Evolutionary conservation across 2,329 filamentous ascomycete genomes (phyloP).

Genomic region (Verruconis gallopava): DNA sequence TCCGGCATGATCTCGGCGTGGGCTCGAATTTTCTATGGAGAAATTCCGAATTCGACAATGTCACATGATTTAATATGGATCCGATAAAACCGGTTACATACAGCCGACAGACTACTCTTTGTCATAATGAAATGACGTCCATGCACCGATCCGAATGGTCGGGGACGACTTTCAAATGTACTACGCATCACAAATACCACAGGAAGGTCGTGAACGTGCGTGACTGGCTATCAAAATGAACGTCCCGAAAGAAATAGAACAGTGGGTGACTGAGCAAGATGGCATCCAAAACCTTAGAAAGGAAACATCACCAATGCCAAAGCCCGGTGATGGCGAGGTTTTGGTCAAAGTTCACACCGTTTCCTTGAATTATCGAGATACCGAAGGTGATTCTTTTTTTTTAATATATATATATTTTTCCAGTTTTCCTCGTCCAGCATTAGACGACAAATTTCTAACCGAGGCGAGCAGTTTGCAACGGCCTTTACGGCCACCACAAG

Average conservation of each 20-base stretch:
- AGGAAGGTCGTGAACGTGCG: not conserved
- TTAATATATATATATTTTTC: too few relatives aligned
- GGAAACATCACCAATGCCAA: conserved; percentile 32
- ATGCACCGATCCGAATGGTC: too few relatives aligned
- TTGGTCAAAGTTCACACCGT: conserved; percentile 45
- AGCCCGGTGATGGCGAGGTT: conserved; percentile 56
- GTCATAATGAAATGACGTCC: too few relatives aligned
- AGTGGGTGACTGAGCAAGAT: conserved; percentile 14
- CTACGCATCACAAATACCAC: not conserved
- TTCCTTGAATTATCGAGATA: conserved; percentile 8
- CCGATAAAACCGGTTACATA: too few relatives aligned
- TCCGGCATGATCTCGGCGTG: too few relatives aligned
- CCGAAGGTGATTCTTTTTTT: conserved; percentile 8
- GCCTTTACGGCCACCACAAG: conserved; percentile 23
- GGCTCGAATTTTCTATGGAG: too few relatives aligned
- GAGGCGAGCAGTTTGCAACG: not conserved
- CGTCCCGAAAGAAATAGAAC: not conserved
- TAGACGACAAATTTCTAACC: too few relatives aligned
- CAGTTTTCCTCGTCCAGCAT: too few relatives aligned
- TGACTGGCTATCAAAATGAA: not conserved
- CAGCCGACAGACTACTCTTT: too few relatives aligned
- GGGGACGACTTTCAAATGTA: not conserved
- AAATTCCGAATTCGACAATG: too few relatives aligned
- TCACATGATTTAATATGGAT: too few relatives aligned
- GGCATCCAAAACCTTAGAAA: conserved; percentile 18